Evolutionary conservation across 1,284 basidiomycete genomes (phyloP), one percentile per base, ranked within the genome.

Genomic region (Apiotrichum sp.): DNA sequence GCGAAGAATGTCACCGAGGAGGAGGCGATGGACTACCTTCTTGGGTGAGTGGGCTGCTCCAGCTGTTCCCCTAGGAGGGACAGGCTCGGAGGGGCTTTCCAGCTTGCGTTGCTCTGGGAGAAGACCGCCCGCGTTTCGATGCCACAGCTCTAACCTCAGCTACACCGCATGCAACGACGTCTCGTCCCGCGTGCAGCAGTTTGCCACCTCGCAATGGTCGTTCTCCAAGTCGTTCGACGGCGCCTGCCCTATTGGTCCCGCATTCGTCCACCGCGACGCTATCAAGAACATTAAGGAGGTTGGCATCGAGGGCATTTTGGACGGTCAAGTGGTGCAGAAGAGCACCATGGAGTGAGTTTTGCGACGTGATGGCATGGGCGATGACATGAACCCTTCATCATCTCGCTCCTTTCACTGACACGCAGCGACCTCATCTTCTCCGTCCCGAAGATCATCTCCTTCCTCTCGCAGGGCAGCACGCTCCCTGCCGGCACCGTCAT

Each of bases 381-480:
- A 1, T 22, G 69, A 10, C 38, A 22, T 31, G 42, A 34, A 49
- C 55, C 22, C 47, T 10, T 74, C 53, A 74, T 78, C 61, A 67
- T 79, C 55, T 80, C 88, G 0, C 87, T 85, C 79, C 81, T 93
- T 36, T 90, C 88, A 0, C 86, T 89, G 68, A 71, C 61, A 72
- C 68, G 52, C 48, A 77, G 73, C 61, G 76, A 78, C 54, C 60
- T 78, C 33, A 77, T 78, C 65, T 78, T 78, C 57, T 64, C 67
- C 6, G 65, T 77, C 16, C 75, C 75, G 22, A 70, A 75, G 53
- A 74, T 78, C 60, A 67, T 79, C 56, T 80, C 88, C 0, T 87
- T 85, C 79, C 81, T 93, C 38, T 90, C 88, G 0, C 86, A 89
- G 68, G 90, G 86, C 1, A 90, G 89, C 4, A 95, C 91, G 0